phyloP scores from a whole-genome alignment of 805 yeast species.

The Ogataea methylovora region DNA sequence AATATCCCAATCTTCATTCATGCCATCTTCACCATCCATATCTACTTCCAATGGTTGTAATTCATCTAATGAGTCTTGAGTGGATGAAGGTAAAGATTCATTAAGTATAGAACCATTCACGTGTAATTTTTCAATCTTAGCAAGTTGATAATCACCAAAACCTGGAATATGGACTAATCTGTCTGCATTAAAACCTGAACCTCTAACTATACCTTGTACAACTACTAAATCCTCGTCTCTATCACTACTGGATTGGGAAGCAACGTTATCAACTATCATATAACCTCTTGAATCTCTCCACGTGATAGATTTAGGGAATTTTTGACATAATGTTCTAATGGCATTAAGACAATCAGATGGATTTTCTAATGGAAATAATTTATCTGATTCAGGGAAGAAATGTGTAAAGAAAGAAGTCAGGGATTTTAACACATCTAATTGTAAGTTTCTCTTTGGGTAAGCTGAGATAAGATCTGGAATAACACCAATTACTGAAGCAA shows the following conservation, averaged over 20 bases:
- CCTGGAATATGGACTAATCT: slow-evolving; percentile 83
- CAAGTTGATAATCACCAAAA: slow-evolving; percentile 79
- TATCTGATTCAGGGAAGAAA: slow-evolving; percentile 77
- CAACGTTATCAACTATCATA: slow-evolving; percentile 62
- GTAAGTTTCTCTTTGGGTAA: slow-evolving; percentile 70
- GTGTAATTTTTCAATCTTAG: slow-evolving; percentile 48
- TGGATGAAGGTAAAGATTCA: slow-evolving; percentile 20
- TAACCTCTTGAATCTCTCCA: slow-evolving; percentile 97
- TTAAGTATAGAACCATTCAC: no score
- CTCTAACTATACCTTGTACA: slow-evolving; percentile 82
- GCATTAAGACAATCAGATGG: slow-evolving; percentile 66
- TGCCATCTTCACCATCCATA: slow-evolving; percentile 20
- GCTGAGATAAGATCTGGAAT: slow-evolving; percentile 63
- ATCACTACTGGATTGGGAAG: slow-evolving; percentile 27
- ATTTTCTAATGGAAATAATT: slow-evolving; percentile 62
- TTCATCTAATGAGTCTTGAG: slow-evolving; percentile 54
- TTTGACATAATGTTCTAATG: slow-evolving; percentile 73
- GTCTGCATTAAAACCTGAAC: slow-evolving; percentile 72
- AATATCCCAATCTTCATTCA: slow-evolving; percentile 28
- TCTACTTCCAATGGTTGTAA: slow-evolving; percentile 55
- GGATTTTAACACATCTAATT: slow-evolving; percentile 59
- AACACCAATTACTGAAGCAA: slow-evolving; percentile 72
- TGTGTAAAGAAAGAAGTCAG: slow-evolving; percentile 60
- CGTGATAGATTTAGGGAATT: slow-evolving; percentile 71
- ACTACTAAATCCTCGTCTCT: slow-evolving; percentile 37